Conservation (phyloP, 2,329 filamentous ascomycete species). For the Mariannaea elegans region DNA sequence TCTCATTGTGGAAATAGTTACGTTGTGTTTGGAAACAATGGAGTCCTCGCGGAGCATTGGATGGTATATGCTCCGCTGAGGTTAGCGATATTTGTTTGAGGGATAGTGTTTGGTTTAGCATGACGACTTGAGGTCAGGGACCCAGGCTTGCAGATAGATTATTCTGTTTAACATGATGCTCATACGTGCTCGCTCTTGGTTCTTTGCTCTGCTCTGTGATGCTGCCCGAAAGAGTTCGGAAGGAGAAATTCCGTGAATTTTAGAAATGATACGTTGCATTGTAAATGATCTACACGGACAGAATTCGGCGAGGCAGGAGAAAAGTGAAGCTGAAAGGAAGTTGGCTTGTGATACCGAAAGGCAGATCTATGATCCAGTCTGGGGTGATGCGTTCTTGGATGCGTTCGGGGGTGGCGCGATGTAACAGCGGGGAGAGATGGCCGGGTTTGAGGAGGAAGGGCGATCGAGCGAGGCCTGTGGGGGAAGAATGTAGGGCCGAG, state of each 20-base stretch:
- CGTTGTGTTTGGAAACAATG: slow-evolving; percentile 30
- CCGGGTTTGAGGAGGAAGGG: background rate
- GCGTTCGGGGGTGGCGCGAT: slow-evolving; percentile 19
- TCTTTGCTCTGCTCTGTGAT: background rate
- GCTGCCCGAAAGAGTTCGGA: too few relatives aligned
- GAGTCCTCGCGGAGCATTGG: slow-evolving; percentile 34
- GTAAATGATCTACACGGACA: background rate
- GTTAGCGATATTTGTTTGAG: slow-evolving; percentile 14
- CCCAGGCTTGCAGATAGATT: slow-evolving; percentile 16
- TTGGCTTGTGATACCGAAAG: slow-evolving; percentile 14
- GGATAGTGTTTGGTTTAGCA: slow-evolving; percentile 20
- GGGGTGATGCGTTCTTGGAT: slow-evolving; percentile 7
- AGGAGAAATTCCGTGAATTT: background rate
- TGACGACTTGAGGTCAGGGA: slow-evolving; percentile 14
- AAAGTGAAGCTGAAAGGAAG: slow-evolving; percentile 7
- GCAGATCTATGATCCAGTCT: background rate
- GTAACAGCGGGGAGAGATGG: slow-evolving; percentile 24
- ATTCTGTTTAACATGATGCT: slow-evolving; percentile 2
- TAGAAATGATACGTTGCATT: background rate
- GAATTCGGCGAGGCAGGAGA: background rate
- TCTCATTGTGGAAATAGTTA: slow-evolving; percentile 22
- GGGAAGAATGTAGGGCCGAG: slow-evolving; percentile 30
- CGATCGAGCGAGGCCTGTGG: slow-evolving; percentile 13
- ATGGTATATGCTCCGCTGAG: slow-evolving; percentile 23
- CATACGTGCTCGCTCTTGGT: background rate